A percentile compares a stretch with the other conserved stretches of the same genome.
These are phyloP conservation scores for Panaeolus cyanescens DNA, from an alignment of 768 basidiomycete species.

Conservation along the genomic window DNA sequence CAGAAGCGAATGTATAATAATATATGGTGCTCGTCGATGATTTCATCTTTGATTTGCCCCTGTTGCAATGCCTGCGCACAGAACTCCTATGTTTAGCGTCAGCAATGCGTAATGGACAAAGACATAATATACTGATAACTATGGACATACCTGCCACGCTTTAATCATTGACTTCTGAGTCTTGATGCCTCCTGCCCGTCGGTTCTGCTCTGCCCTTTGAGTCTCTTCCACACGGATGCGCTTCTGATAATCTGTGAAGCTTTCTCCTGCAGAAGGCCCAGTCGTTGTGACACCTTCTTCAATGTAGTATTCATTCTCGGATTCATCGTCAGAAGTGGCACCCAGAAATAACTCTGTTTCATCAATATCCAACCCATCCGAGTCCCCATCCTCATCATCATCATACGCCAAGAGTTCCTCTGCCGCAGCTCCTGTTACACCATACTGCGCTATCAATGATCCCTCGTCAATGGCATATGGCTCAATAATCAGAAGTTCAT, in stretches of 20 bases:
- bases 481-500: background rate
- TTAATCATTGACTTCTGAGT: constrained; percentile 22
- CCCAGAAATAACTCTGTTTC: no score
- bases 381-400: background rate
- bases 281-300: background rate
- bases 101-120: background rate
- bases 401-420: background rate
- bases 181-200: constrained; percentile 22
- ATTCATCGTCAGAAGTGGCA: no score
- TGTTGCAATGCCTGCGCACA: background rate
- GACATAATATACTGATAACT: no score
- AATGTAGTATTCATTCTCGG: background rate
- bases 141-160: constrained; percentile 22
- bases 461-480: background rate
- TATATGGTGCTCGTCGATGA: constrained; percentile 20
- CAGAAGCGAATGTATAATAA: constrained; percentile 15
- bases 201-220: constrained; percentile 20
- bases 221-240: constrained; percentile 18
- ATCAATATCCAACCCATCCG: no score
- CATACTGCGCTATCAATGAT: background rate
- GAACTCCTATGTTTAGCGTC: constrained; percentile 2
- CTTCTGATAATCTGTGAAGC: constrained; percentile 11
- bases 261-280: background rate
- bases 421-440: background rate
- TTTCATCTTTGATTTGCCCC: constrained; percentile 12